Conservation (phyloP, 1,139 yeast genomes). For the Pichia sp. region DNA sequence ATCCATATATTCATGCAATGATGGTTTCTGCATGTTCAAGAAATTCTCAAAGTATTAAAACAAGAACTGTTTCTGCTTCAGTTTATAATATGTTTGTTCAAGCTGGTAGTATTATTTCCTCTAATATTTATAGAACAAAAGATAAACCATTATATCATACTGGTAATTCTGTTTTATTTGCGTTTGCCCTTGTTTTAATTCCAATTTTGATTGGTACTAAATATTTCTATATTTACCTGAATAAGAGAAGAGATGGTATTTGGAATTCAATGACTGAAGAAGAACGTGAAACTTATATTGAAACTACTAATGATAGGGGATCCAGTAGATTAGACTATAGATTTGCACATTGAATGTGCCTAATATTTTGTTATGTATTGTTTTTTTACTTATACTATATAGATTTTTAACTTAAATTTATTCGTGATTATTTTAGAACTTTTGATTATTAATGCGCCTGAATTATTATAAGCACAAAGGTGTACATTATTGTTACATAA, state of each 20-base stretch:
- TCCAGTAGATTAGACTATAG: constrained; percentile 50
- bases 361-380: too few species aligned
- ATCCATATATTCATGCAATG: constrained; percentile 49
- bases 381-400: too few species aligned
- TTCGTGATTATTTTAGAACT: too few species aligned
- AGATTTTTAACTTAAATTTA: too few species aligned
- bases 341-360: constrained; percentile 23
- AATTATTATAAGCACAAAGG: too few species aligned
- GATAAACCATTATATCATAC: constrained; percentile 55
- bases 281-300: constrained; percentile 41
- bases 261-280: constrained; percentile 47
- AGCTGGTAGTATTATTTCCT: constrained; percentile 44
- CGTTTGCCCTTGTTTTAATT: constrained; percentile 31
- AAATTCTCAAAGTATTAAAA: constrained; percentile 53
- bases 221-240: constrained; percentile 42
- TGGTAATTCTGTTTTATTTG: constrained; percentile 46
- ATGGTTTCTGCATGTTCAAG: constrained; percentile 56
- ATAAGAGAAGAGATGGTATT: constrained; percentile 36
- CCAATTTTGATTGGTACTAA: constrained; percentile 29
- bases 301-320: constrained; percentile 43
- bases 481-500: too few species aligned
- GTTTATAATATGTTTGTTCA: constrained; percentile 59
- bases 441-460: too few species aligned
- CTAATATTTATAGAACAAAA: constrained; percentile 49
- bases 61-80: constrained; percentile 57